Conservation (phyloP, 2,329 filamentous ascomycete species). For the Bimuria novae-zelandiae region DNA sequence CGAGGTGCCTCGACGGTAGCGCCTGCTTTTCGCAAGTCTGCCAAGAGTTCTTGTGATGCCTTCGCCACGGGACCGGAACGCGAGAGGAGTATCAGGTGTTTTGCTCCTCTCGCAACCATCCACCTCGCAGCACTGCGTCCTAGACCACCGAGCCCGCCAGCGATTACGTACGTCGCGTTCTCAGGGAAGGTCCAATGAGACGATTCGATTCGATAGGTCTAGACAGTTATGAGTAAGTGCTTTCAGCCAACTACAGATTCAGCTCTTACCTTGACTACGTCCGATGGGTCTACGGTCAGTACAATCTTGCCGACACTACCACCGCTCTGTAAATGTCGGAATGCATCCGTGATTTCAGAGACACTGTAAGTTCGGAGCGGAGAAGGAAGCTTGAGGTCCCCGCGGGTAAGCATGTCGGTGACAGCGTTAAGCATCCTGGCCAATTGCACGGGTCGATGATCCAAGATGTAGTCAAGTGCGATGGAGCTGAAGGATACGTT, state of each 20-base stretch:
- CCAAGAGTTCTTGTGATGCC: neutral
- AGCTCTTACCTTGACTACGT: neutral
- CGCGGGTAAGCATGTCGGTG: neutral
- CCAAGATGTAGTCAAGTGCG: neutral
- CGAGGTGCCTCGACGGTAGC: neutral
- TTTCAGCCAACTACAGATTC: neutral
- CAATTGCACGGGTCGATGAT: neutral
- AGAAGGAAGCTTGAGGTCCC: neutral
- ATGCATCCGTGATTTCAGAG: neutral
- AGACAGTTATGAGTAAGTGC: neutral
- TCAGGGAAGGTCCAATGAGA: neutral
- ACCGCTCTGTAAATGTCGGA: neutral
- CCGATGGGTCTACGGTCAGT: neutral
- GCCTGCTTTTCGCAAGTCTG: neutral
- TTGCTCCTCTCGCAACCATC: conserved; percentile 1
- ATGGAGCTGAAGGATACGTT: neutral
- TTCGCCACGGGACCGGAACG: neutral
- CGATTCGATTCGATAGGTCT: neutral
- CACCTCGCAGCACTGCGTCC: neutral
- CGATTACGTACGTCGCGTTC: neutral
- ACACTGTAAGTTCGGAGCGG: neutral
- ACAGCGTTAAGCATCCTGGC: neutral
- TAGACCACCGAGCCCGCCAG: neutral
- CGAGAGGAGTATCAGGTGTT: conserved; percentile 4
- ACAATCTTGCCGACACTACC: neutral